These are phyloP conservation scores for Penicillium sp. DNA, from an alignment of 2,329 filamentous ascomycete species.

Conservation along the genomic window DNA sequence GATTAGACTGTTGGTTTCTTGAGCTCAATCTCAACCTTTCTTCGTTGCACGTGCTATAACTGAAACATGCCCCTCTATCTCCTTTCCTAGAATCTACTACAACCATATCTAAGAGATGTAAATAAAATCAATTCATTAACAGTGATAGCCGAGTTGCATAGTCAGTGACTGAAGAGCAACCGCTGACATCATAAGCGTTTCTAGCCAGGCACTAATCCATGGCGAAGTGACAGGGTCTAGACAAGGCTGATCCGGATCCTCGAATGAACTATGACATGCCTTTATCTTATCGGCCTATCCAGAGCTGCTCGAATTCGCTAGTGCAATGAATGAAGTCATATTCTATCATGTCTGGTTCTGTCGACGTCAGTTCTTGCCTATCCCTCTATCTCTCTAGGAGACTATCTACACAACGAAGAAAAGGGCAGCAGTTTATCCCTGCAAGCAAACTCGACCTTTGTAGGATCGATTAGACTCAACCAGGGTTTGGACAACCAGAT, in stretches of 20 bases:
- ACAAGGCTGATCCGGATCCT: neutral
- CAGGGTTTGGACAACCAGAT: neutral
- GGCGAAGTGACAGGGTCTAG: neutral
- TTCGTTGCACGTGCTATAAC: neutral
- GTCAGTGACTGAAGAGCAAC: too few relatives aligned
- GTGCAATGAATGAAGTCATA: conserved; percentile 1
- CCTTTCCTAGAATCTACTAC: too few relatives aligned
- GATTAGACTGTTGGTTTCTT: neutral
- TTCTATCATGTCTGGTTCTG: neutral
- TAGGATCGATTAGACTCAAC: neutral
- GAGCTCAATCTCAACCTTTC: neutral
- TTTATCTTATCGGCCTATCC: conserved; percentile 7
- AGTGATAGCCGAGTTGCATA: neutral
- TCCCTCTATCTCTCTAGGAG: neutral
- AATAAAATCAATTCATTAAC: neutral
- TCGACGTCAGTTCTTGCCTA: neutral
- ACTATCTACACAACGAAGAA: neutral
- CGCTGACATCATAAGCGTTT: neutral
- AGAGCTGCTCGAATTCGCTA: neutral
- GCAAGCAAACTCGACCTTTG: neutral
- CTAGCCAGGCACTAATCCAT: neutral
- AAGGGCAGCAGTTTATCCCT: too few relatives aligned
- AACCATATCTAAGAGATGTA: too few relatives aligned
- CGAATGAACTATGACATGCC: conserved; percentile 2
- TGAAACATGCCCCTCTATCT: neutral